A percentile compares a stretch with the other conserved stretches of the same genome.
Evolutionary conservation across 2,329 filamentous ascomycete species (phyloP).

Genomic region (Fusarium drepaniforme): DNA sequence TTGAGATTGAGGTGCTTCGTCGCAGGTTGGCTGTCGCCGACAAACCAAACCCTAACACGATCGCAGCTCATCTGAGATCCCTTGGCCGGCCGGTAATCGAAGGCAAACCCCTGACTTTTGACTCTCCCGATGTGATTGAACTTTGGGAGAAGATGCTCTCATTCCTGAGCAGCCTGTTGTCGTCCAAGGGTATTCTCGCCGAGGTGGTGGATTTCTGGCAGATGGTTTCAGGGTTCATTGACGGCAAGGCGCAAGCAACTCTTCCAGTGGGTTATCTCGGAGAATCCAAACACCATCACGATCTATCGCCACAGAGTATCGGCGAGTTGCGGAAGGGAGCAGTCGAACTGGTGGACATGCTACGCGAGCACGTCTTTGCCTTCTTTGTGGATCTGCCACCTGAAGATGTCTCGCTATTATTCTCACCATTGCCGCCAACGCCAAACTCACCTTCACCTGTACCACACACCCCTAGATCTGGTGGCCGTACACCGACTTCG

Average conservation of each 20-base stretch:
- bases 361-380: conserved; percentile 81
- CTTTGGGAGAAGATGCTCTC: conserved; percentile 91
- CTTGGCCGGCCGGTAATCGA: conserved; percentile 76
- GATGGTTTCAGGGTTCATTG: conserved; percentile 88
- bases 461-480: conserved; percentile 47
- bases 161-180: conserved; percentile 81
- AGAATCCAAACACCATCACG: conserved; percentile 84
- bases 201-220: conserved; percentile 97
- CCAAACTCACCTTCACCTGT: conserved; percentile 64
- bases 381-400: conserved; percentile 92
- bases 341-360: conserved; percentile 83
- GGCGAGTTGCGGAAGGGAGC: conserved; percentile 81
- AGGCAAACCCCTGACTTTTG: conserved; percentile 73
- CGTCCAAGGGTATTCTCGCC: conserved; percentile 83
- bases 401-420: conserved; percentile 89
- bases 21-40: conserved; percentile 82
- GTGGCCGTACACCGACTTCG: conserved; percentile 65
- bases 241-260: conserved; percentile 83
- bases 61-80: conserved; percentile 82
- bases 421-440: conserved; percentile 81
- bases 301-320: conserved; percentile 78
- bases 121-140: conserved; percentile 84
- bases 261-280: conserved; percentile 86
- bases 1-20: conserved; percentile 92
- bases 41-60: conserved; percentile 75